phyloP scores from a whole-genome alignment of 495 filamentous ascomycete genomes.

The Apodospora peruviana region DNA sequence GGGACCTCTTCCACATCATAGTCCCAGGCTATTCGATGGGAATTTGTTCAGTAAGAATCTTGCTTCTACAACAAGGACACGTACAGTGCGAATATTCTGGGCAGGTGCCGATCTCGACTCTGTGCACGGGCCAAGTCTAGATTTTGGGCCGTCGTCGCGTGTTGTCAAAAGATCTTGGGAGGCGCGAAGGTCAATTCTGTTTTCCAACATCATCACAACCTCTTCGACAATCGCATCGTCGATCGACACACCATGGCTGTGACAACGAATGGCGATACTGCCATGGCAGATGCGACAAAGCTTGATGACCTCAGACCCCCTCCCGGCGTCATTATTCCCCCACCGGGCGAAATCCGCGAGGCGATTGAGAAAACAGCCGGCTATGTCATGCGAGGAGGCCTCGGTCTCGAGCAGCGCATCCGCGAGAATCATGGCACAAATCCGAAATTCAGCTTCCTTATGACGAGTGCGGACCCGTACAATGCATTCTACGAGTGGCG shows the following conservation, averaged over 20 bases:
- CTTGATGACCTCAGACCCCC: slow-evolving; percentile 65
- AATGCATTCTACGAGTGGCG: slow-evolving; percentile 87
- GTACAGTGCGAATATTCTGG: no score
- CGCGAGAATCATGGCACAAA: slow-evolving; percentile 80
- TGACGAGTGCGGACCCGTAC: slow-evolving; percentile 73
- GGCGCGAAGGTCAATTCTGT: no score
- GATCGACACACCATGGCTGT: slow-evolving; percentile 32
- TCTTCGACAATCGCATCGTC: no score
- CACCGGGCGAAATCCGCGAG: slow-evolving; percentile 61
- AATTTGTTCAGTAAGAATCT: no score
- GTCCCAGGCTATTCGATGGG: no score
- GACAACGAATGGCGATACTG: slow-evolving; percentile 52
- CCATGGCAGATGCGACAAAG: slow-evolving; percentile 34
- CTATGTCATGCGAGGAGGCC: slow-evolving; percentile 79
- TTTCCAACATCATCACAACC: no score
- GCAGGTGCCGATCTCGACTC: no score
- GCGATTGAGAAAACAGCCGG: slow-evolving; percentile 95
- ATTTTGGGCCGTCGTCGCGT: no score
- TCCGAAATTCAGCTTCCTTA: slow-evolving; percentile 86
- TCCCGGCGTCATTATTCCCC: slow-evolving; percentile 76
- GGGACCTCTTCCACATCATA: no score
- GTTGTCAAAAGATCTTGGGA: no score
- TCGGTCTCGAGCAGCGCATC: slow-evolving; percentile 82
- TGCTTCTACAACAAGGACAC: no score
- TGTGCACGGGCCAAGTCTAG: no score